Conservation (phyloP, 202 grass and related monocot genomes). For the Alloteropsis angusta region DNA sequence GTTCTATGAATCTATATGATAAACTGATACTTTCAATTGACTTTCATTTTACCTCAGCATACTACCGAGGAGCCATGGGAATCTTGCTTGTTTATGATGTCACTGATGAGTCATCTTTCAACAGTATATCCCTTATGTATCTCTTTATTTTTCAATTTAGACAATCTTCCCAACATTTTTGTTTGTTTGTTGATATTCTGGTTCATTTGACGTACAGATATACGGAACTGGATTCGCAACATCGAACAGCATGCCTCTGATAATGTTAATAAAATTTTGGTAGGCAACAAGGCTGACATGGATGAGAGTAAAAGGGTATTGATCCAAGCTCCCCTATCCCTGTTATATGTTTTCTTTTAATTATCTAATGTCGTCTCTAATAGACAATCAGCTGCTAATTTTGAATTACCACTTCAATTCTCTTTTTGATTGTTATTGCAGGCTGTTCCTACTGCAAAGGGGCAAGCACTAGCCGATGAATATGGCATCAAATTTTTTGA, state of each 20-base stretch:
- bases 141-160: background rate
- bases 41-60: constrained; percentile 32
- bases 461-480: constrained; percentile 70
- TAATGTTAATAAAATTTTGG: constrained; percentile 70
- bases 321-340: background rate
- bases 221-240: constrained; percentile 75
- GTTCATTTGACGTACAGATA: constrained; percentile 38
- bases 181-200: constrained; percentile 12
- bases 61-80: constrained; percentile 76
- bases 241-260: constrained; percentile 77
- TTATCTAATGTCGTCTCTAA: background rate
- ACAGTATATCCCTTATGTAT: constrained; percentile 33
- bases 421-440: constrained; percentile 13
- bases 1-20: background rate
- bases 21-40: constrained; percentile 14
- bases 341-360: background rate
- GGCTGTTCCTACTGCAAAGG: constrained; percentile 66
- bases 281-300: constrained; percentile 85
- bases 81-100: constrained; percentile 83
- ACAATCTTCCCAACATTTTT: background rate
- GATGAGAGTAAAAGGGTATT: constrained; percentile 68
- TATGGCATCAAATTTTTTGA: constrained; percentile 80
- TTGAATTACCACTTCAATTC: background rate
- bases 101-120: constrained; percentile 71
- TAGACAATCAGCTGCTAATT: background rate